Percentiles rank a stretch among this genome's conserved stretches.
Conservation (phyloP, 202 grass and related monocot genomes). For the Hordeum pubiflorum region DNA sequence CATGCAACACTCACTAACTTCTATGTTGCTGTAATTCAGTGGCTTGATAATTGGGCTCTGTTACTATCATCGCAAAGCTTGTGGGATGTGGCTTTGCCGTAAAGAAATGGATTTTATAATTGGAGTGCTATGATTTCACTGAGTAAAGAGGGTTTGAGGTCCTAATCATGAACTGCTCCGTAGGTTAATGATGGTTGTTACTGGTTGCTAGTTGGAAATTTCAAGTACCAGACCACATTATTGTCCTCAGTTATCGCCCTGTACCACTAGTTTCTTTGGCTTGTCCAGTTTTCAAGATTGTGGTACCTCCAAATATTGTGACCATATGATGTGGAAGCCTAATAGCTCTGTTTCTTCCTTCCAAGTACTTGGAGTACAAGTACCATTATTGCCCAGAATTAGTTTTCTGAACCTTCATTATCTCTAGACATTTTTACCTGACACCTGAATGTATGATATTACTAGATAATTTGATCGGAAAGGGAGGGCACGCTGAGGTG, state of each 20-base stretch:
- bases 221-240: background rate
- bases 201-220: constrained; percentile 18
- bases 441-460: constrained; percentile 16
- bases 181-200: constrained; percentile 28
- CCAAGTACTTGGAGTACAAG: background rate
- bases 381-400: background rate
- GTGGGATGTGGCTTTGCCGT: constrained; percentile 27
- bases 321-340: background rate
- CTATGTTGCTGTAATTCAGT: constrained; percentile 1
- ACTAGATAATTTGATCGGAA: constrained; percentile 86
- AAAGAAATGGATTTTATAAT: constrained; percentile 16
- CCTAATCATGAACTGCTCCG: constrained; percentile 33
- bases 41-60: constrained; percentile 19
- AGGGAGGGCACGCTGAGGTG: constrained; percentile 86
- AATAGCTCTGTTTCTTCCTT: background rate
- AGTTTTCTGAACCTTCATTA: background rate
- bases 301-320: background rate
- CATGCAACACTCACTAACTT: constrained; percentile 9
- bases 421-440: constrained; percentile 11
- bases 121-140: constrained; percentile 8
- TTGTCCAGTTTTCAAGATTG: background rate
- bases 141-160: constrained; percentile 20
- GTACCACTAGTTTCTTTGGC: constrained; percentile 4
- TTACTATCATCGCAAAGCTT: constrained; percentile 31
- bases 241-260: background rate